Base-by-base conservation (phyloP, 441 rosid genomes). In the Aquilaria agallochum region DNA sequence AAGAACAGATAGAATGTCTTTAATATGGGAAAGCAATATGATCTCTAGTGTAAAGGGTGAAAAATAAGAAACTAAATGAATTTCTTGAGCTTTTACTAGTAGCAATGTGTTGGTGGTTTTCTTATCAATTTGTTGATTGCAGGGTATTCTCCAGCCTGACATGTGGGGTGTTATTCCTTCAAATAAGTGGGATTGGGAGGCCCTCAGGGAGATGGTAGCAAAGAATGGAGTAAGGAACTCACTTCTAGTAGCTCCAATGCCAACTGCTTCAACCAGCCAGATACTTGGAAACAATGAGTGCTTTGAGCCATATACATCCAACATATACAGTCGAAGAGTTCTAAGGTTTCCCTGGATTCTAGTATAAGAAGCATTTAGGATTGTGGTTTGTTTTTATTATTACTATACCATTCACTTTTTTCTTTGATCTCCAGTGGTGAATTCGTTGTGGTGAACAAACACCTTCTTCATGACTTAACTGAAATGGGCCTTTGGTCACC, bases 201-300 rank as follows among this genome's bases (percentile, higher is more conserved):
- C 62, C 45, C 85, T 92, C 2, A 81, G 91, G 55, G 82, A 63
- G 31, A 79, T 70, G 82, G 80, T 92, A 53, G 69, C 82, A 5
- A 77, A 71, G 69, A 79, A 84, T 67, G 96, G 98, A 62, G 87
- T 89, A 53, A 86, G 92, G 66, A 92, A 89, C 60, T 92, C 98
- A 10, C 95, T 92, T 61, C 84, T 92, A 42, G 75, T 89, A 32
- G 92, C 98, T 50, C 96, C 98, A 50, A 89, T 92, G 98, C 96
- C 98, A 0, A 92, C 95, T 70, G 98, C 98, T 67, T 92, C 98
- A 50, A 89, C 98, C 36, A 92, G 98, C 71, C 98, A 92, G 78
- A 92, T 92, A 77, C 95, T 89, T 56, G 95, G 98, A 63, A 92
- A 92, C 61, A 92, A 89, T 64, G 96, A 89, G 71, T 92, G 96